These are phyloP conservation scores for Pleurotus giganteus DNA, from an alignment of 768 basidiomycete genomes.

Conservation along the genomic window DNA sequence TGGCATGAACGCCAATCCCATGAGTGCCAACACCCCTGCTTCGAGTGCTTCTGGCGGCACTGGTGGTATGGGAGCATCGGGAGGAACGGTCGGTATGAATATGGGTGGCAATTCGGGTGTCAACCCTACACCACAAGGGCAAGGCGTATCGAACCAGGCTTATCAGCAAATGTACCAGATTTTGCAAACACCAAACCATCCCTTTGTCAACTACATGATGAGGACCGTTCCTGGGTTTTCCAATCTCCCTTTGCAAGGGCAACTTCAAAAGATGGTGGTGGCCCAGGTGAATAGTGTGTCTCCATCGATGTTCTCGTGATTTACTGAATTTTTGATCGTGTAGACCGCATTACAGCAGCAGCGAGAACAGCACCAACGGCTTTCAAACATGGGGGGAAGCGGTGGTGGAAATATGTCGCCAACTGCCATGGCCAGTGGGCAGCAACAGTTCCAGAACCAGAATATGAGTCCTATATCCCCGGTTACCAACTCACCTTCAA, in stretches of 20 bases:
- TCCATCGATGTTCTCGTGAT: not conserved
- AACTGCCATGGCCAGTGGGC: not conserved
- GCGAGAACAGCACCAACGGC: constrained; percentile 24
- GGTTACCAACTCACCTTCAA: constrained; percentile 9
- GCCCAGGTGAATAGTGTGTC: constrained; percentile 42
- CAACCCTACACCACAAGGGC: not conserved
- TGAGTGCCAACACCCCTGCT: constrained; percentile 19
- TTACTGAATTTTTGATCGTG: not conserved
- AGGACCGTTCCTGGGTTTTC: constrained; percentile 53
- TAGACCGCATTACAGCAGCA: constrained; percentile 16
- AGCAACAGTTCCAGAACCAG: constrained; percentile 15
- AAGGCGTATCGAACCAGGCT: constrained; percentile 23
- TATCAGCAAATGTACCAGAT: constrained; percentile 44
- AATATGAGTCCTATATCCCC: constrained; percentile 22
- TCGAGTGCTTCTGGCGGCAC: constrained; percentile 10
- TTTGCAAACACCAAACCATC: constrained; percentile 56
- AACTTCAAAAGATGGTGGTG: constrained; percentile 57
- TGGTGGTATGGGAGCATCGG: not conserved
- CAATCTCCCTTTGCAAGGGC: constrained; percentile 45
- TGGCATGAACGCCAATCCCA: constrained; percentile 15
- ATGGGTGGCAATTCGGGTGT: not conserved
- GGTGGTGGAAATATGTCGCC: constrained; percentile 10
- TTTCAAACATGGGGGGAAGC: not conserved
- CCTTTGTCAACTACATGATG: constrained; percentile 55
- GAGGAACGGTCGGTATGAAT: not conserved